Conservation (phyloP, 768 basidiomycete genomes). For the Naganishia kalamii region DNA sequence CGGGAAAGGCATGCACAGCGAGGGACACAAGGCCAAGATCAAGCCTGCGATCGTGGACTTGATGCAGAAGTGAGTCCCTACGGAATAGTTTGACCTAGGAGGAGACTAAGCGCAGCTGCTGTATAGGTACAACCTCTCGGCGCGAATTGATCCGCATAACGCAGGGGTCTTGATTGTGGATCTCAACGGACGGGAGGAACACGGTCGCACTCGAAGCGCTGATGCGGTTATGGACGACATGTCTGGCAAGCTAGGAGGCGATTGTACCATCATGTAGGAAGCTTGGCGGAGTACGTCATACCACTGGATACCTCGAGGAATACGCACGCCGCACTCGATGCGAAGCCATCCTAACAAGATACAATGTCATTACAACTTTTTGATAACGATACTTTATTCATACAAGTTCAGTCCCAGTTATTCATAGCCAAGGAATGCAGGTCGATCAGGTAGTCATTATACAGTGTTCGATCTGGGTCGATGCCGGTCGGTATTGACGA, state of each 20-base stretch:
- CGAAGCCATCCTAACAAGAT: too few relatives aligned
- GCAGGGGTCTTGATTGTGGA: conserved; percentile 76
- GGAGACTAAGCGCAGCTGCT: neutral
- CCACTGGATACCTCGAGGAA: too few relatives aligned
- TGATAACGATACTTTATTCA: too few relatives aligned
- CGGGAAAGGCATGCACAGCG: conserved; percentile 81
- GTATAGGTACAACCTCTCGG: conserved; percentile 63
- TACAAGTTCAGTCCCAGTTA: conserved; percentile 13
- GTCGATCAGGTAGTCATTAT: conserved; percentile 83
- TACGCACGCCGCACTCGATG: too few relatives aligned
- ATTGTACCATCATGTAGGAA: conserved; percentile 65
- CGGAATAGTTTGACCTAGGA: neutral
- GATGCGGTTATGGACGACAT: conserved; percentile 57
- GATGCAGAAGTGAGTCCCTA: conserved; percentile 59
- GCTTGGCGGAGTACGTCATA: too few relatives aligned
- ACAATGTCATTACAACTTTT: too few relatives aligned
- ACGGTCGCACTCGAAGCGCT: conserved; percentile 49
- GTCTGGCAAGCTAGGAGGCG: conserved; percentile 53
- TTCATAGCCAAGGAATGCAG: conserved; percentile 53
- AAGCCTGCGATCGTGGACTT: conserved; percentile 85
- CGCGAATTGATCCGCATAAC: conserved; percentile 72
- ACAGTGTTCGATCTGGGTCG: conserved; percentile 56
- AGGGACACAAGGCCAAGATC: conserved; percentile 69
- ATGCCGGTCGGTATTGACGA: conserved; percentile 48
- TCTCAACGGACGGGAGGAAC: conserved; percentile 51